Base-by-base conservation (phyloP, 306 rosid genomes). In the Fagus sylvatica region DNA sequence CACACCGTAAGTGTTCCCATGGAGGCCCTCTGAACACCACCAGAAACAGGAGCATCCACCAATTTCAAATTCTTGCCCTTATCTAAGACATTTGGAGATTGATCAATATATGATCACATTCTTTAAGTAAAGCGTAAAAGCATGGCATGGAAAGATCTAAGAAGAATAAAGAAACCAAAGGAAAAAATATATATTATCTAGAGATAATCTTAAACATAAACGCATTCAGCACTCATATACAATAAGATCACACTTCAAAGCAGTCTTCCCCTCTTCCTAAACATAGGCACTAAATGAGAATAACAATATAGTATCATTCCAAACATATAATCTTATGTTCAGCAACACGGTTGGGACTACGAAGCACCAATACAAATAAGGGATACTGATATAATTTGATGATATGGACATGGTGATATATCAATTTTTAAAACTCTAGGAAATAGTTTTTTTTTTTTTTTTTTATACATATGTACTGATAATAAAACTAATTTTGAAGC, bases 1-100 rank as follows among this genome's bases (percentile, higher is more conserved):
- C 89, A 68, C 80, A 94, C 98, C 89, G 98, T 92, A 84, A 94
- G 96, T 17, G 93, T 74, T 85, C 98, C 98, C 71, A 71, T 13
- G 54, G 97, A 80, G 61, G 98, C 98, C 79, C 90, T 92, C 81
- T 51, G 76, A 82, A 92, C 97, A 77, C 98, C 98, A 62, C 98
- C 98, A 80, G 97, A 94, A 78, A 94, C 96, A 46, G 98, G 98
- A 76, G 98, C 98, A 84, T 94, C 98, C 82, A 94, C 94, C 89
- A 94, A 83, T 86, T 92, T 94, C 87, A 94, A 84, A 84, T 84
- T 84, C 81, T 85, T 94, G 69, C 85, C 91, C 79, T 90, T 93
- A 81, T 85, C 97, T 94, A 87, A 57, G 74, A 85, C 78, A 84
- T 80, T 71, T 75, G 78, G 68, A 80, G 69, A 82, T 79, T 59